These are phyloP conservation scores for Wallacemonas rigidus DNA, from an alignment of 208 protist genomes.

Conservation along the genomic window DNA sequence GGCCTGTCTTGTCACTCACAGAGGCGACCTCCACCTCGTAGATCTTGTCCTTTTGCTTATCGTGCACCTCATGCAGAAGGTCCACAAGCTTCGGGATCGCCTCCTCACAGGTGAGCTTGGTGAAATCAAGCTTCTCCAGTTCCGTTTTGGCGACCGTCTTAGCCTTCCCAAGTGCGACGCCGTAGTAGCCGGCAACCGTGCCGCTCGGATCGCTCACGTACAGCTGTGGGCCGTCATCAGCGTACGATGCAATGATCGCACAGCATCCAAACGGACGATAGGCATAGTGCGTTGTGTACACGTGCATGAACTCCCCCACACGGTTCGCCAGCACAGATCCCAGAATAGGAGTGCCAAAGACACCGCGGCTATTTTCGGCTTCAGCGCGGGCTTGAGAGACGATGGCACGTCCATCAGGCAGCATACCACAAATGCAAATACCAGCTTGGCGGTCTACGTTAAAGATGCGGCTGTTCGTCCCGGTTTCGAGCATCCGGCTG, in stretches of 20 bases:
- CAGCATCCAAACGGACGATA: constrained; percentile 97
- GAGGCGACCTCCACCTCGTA: constrained; percentile 98
- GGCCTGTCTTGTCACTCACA: constrained; percentile 93
- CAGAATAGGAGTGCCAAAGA: constrained; percentile 93
- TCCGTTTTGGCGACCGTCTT: constrained; percentile 98
- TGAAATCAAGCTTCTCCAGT: constrained; percentile 98
- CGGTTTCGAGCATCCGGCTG: constrained; percentile 96
- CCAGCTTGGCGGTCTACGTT: constrained; percentile 94
- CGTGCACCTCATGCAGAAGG: constrained; percentile 90
- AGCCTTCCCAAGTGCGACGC: constrained; percentile 96
- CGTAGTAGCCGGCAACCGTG: constrained; percentile 95
- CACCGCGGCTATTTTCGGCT: constrained; percentile 91
- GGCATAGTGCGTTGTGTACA: constrained; percentile 94
- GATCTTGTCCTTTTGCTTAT: constrained; percentile 94
- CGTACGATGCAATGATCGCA: constrained; percentile 94
- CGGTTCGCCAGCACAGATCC: constrained; percentile 90
- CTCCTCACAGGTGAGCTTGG: constrained; percentile 92
- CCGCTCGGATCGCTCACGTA: constrained; percentile 98
- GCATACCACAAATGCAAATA: constrained; percentile 93
- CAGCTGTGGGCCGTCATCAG: constrained; percentile 95
- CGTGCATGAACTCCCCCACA: constrained; percentile 94
- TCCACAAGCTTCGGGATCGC: constrained; percentile 94
- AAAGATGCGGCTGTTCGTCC: constrained; percentile 96
- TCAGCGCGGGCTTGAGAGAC: constrained; percentile 93
- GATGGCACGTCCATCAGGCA: constrained; percentile 96